These are phyloP conservation scores for Pseudohyphozyma bogoriensis DNA, from an alignment of 768 basidiomycete species.

Conservation along the genomic window DNA sequence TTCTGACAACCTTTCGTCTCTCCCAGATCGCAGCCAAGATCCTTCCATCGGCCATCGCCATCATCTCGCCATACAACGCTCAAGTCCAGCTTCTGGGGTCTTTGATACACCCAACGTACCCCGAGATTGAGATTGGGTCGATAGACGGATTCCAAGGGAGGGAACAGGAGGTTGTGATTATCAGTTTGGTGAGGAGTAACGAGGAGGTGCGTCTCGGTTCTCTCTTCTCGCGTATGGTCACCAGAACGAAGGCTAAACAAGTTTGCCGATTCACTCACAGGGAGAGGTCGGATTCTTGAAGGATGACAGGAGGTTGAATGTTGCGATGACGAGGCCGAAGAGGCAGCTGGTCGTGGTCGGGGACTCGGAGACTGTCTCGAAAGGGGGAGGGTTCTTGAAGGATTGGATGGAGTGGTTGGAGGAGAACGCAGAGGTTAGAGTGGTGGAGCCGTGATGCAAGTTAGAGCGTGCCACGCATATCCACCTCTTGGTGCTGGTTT, in stretches of 20 bases:
- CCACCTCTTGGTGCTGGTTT: no score
- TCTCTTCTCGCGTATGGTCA: not conserved
- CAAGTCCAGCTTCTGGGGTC: conserved; percentile 79
- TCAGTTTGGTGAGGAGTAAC: conserved; percentile 87
- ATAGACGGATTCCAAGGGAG: conserved; percentile 82
- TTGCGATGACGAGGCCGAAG: conserved; percentile 37
- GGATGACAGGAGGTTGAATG: conserved; percentile 80
- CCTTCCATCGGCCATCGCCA: conserved; percentile 60
- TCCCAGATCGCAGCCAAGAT: conserved; percentile 54
- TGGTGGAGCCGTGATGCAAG: no score
- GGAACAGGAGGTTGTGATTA: conserved; percentile 59
- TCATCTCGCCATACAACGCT: conserved; percentile 92
- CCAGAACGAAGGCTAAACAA: no score
- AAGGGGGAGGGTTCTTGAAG: conserved; percentile 74
- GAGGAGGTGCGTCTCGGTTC: conserved; percentile 47
- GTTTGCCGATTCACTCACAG: conserved; percentile 37
- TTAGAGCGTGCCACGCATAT: no score
- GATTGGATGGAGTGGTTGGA: conserved; percentile 89
- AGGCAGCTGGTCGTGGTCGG: conserved; percentile 52
- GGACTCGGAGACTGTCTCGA: conserved; percentile 79
- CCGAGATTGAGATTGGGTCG: conserved; percentile 71
- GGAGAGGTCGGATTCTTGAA: conserved; percentile 89
- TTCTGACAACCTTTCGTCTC: not conserved
- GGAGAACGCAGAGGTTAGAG: conserved; percentile 71
- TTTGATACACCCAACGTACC: conserved; percentile 53